These are phyloP conservation scores for Globisporangium uncinulatum DNA, from an alignment of 352 stramenopile species.

Conservation along the genomic window DNA sequence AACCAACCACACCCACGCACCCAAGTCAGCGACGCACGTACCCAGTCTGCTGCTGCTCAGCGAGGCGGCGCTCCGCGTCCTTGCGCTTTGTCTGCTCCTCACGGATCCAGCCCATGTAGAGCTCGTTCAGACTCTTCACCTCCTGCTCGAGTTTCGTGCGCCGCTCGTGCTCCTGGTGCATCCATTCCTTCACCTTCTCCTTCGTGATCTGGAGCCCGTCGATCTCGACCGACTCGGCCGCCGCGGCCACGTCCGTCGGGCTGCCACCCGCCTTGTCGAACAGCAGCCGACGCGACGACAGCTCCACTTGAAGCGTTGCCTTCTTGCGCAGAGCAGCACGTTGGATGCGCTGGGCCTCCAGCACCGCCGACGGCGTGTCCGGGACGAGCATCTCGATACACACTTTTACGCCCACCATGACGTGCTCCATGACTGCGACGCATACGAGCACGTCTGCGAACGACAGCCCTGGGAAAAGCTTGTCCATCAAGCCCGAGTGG, in stretches of 20 bases:
- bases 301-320: constrained; percentile 60
- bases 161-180: constrained; percentile 64
- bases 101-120: constrained; percentile 84
- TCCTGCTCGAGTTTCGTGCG: constrained; percentile 70
- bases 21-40: not conserved
- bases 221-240: constrained; percentile 12
- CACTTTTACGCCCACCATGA: constrained; percentile 74
- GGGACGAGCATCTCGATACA: constrained; percentile 78
- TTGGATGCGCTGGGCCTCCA: constrained; percentile 63
- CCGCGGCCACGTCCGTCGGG: not conserved
- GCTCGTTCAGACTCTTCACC: constrained; percentile 71
- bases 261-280: constrained; percentile 10
- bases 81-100: constrained; percentile 78
- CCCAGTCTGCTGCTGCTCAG: constrained; percentile 30
- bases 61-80: constrained; percentile 49
- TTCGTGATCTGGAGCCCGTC: constrained; percentile 26
- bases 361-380: constrained; percentile 52
- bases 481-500: constrained; percentile 79
- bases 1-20: not conserved
- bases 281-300: constrained; percentile 44
- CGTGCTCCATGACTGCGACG: constrained; percentile 63
- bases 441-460: constrained; percentile 50
- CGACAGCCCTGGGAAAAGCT: constrained; percentile 58
- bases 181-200: constrained; percentile 62
- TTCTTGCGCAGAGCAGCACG: constrained; percentile 67